Evolutionary conservation across 805 yeast genomes (phyloP), one percentile per base, ranked within the genome.

Genomic region (Candida multigemmis): DNA sequence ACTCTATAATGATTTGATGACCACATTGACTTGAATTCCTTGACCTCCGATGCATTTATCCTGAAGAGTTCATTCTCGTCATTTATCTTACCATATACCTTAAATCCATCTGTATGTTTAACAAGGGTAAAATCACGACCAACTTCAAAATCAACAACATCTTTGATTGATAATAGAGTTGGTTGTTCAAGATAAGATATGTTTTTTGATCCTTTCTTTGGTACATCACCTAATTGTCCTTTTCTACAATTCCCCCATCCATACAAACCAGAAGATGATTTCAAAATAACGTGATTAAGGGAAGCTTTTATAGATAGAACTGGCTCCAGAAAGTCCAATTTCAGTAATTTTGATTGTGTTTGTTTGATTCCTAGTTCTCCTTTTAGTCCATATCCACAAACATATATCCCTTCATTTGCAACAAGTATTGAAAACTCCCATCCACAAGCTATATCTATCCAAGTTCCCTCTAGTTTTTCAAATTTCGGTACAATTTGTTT

Each of bases 371-470:
- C 66, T 6, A 53, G 35, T 43, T 84, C 94, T 0, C 95, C 94
- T 31, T 72, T 72, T 0, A 53, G 48, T 0, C 94, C 95, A 4
- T 33, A 19, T 0, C 96, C 96, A 35, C 73, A 56, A 0, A 62
- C 53, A 41, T 50, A 73, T 0, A 85, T 41, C 4, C 50, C 50
- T 27, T 64, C 56, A 0, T 46, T 26, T 0, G 21, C 29, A 22
- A 77, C 63, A 3, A 80, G 48, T 0, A 80, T 50, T 0, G 80
- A 63, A 40, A 60, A 82, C 34, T 77, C 89, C 93, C 94, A 89
- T 1, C 96, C 94, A 22, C 89, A 77, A 3, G 74, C 59, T 1
- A 72, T 63, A 28, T 63, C 57, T 14, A 37, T 45, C 73, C 80
- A 64, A 1, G 33, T 21, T 2, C 38, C 36, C 2, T 26, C 30